Percentiles rank a stretch among this genome's conserved stretches.
These are phyloP conservation scores for Gossypium australe DNA, from an alignment of 345 rosid species.

Conservation along the genomic window DNA sequence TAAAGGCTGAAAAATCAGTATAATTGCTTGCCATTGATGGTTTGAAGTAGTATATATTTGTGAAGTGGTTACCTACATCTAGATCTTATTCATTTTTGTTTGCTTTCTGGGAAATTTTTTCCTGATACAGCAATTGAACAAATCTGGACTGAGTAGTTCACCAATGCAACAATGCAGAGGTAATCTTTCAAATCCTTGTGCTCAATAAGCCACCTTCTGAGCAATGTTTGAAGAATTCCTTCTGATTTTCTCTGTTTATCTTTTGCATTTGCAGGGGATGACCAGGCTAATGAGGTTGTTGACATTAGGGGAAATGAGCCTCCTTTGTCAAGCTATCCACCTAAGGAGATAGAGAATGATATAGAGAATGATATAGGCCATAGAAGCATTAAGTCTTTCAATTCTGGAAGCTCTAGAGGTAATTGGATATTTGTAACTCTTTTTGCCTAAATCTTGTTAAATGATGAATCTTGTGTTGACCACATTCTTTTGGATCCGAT, in stretches of 20 bases:
- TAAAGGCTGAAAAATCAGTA: slow-evolving; percentile 17
- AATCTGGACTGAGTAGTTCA: slow-evolving; percentile 72
- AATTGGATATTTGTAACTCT: slow-evolving; percentile 8
- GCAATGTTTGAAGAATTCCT: not conserved
- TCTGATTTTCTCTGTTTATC: not conserved
- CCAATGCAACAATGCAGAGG: slow-evolving; percentile 69
- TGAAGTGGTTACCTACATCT: not conserved
- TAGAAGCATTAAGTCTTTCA: slow-evolving; percentile 23
- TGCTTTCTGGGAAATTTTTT: not conserved
- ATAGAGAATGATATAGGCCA: slow-evolving; percentile 28
- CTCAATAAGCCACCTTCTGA: not conserved
- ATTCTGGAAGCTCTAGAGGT: slow-evolving; percentile 55
- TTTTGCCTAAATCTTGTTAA: not conserved
- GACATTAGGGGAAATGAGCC: slow-evolving; percentile 80
- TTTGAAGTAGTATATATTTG: not conserved
- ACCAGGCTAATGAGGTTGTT: slow-evolving; percentile 63
- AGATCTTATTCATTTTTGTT: not conserved
- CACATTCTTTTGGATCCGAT: not conserved
- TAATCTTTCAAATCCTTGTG: slow-evolving; percentile 24
- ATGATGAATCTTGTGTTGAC: not conserved
- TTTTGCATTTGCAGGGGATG: slow-evolving; percentile 50
- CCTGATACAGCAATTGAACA: slow-evolving; percentile 53
- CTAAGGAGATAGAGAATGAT: slow-evolving; percentile 43
- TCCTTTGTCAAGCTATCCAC: slow-evolving; percentile 52
- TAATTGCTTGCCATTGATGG: not conserved